Percentiles rank a stretch among this genome's conserved stretches.
Evolutionary conservation across 345 rosid genomes (phyloP).

Genomic region (Reutealis trisperma): DNA sequence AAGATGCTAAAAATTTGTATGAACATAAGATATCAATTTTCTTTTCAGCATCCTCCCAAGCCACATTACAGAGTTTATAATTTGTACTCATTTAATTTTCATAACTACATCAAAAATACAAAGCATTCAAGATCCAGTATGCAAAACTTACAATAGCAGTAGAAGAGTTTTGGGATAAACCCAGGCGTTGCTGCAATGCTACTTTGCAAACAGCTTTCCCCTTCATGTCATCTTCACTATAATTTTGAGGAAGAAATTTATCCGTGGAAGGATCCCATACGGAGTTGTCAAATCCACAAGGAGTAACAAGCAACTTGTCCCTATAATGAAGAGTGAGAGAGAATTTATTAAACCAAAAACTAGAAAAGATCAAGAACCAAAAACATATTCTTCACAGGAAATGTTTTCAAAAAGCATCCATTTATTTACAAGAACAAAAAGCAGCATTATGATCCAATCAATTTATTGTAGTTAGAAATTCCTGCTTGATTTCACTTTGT

Average conservation of each 20-base stretch:
- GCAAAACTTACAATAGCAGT: constrained; percentile 46
- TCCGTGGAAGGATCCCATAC: constrained; percentile 71
- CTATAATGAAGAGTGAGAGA: constrained; percentile 36
- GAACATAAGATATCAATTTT: background rate
- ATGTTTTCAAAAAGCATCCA: too few relatives aligned
- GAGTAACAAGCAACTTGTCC: constrained; percentile 65
- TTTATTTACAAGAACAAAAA: background rate
- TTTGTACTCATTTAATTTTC: background rate
- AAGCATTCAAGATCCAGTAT: constrained; percentile 3
- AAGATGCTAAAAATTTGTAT: background rate
- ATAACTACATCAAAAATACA: background rate
- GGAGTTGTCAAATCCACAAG: constrained; percentile 56
- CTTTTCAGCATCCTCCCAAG: background rate
- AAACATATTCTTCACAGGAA: too few relatives aligned
- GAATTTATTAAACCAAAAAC: background rate
- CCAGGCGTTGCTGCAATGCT: constrained; percentile 51
- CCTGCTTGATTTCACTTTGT: constrained; percentile 14
- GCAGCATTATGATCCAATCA: constrained; percentile 6
- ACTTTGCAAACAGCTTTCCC: constrained; percentile 64
- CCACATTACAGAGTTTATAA: background rate
- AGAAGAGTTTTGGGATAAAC: constrained; percentile 44
- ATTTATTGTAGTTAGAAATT: background rate
- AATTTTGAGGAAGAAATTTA: constrained; percentile 59
- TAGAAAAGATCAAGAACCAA: background rate
- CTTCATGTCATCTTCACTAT: constrained; percentile 50